Conservation (phyloP, 1,284 basidiomycete species). For the Athelia sp. region DNA sequence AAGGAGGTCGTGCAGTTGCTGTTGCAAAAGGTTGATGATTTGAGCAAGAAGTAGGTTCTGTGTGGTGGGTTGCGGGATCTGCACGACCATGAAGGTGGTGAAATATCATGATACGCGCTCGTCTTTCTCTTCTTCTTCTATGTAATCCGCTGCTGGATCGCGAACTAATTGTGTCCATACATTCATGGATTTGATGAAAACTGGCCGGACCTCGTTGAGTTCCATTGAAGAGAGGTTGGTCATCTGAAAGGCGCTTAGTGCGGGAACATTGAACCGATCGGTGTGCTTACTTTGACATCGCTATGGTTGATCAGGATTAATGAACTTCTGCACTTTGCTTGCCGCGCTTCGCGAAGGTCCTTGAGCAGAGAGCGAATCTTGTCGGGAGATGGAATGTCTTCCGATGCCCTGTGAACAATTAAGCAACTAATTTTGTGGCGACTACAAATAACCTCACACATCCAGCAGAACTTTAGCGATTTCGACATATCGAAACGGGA, state of each 20-base stretch:
- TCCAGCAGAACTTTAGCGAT: slow-evolving; percentile 87
- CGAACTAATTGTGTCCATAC: slow-evolving; percentile 35
- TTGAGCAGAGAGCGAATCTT: slow-evolving; percentile 83
- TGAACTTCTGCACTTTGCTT: slow-evolving; percentile 89
- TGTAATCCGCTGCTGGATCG: slow-evolving; percentile 17
- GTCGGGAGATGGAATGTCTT: slow-evolving; percentile 83
- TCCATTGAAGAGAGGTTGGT: slow-evolving; percentile 87
- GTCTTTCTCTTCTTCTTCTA: neutral
- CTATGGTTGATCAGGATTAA: slow-evolving; percentile 68
- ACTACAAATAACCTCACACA: slow-evolving; percentile 54
- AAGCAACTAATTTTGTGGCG: neutral
- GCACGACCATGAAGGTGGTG: too few species aligned
- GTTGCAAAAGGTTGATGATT: slow-evolving; percentile 43
- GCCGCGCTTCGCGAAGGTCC: slow-evolving; percentile 90
- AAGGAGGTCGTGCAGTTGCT: slow-evolving; percentile 53
- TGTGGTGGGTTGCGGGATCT: too few species aligned
- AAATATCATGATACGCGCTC: too few species aligned
- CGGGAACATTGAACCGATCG: too few species aligned
- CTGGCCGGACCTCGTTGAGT: slow-evolving; percentile 88
- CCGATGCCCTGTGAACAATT: slow-evolving; percentile 65
- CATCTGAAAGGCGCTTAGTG: slow-evolving; percentile 41
- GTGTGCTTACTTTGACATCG: slow-evolving; percentile 27
- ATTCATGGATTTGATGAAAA: slow-evolving; percentile 79
- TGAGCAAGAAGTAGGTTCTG: neutral
- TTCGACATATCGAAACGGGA: slow-evolving; percentile 87